These are phyloP conservation scores for Dipteronia dyeriana DNA, from an alignment of 345 rosid genomes.

Conservation along the genomic window DNA sequence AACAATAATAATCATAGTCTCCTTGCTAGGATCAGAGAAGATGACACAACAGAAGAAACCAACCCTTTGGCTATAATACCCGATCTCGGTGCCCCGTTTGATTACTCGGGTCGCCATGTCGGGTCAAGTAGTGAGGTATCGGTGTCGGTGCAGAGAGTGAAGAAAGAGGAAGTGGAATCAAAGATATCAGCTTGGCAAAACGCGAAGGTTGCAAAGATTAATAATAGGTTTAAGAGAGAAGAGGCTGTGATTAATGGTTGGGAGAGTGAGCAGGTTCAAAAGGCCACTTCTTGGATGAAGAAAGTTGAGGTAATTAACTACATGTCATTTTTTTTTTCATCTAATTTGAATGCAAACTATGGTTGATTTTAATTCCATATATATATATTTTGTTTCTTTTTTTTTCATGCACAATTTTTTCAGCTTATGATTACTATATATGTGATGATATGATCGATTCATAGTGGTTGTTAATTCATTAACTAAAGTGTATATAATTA, in stretches of 20 bases:
- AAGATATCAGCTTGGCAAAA: constrained; percentile 98
- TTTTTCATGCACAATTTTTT: background rate
- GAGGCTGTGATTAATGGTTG: constrained; percentile 91
- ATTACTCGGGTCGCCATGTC: constrained; percentile 19
- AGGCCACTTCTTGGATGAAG: constrained; percentile 84
- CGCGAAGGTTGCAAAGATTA: constrained; percentile 81
- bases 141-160: constrained; percentile 81
- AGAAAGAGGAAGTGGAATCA: constrained; percentile 87
- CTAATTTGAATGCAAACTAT: background rate
- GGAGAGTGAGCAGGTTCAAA: constrained; percentile 84
- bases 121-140: constrained; percentile 39
- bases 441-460: background rate
- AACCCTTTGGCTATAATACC: constrained; percentile 92
- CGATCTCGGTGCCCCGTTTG: constrained; percentile 38
- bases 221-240: constrained; percentile 90
- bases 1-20: constrained; percentile 20
- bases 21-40: constrained; percentile 71
- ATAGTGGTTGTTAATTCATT: background rate
- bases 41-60: constrained; percentile 55
- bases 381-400: background rate
- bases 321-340: background rate
- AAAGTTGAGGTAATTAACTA: constrained; percentile 71
- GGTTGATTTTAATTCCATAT: background rate
- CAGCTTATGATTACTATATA: background rate
- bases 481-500: no score